Base-by-base conservation (phyloP, 805 yeast genomes). In the Phaffomyces antillensis region DNA sequence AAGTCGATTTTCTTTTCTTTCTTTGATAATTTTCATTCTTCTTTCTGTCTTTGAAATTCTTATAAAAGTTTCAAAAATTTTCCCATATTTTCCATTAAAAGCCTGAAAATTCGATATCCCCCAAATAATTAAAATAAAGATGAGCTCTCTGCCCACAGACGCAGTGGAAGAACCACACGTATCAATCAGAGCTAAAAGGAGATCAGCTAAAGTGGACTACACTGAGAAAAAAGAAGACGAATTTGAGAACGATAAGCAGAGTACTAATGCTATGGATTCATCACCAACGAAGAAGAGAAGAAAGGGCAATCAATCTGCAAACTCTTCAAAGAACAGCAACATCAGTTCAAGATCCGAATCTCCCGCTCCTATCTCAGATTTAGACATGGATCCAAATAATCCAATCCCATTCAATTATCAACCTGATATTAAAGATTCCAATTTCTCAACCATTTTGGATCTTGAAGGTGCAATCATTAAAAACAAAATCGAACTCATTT, bases 391-490 rank as follows among this genome's bases (percentile, higher is more conserved):
- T 12, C 5, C 20, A 2, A 40, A 32, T 20, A 25, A 25, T 31
- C 24, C 40, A 4, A 47, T 54, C 40, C 58, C 61, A 11, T 17
- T 50, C 42, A 59, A 60, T 45, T 52, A 47, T 42, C 61, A 58
- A 43, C 63, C 62, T 4, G 39, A 41, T 8, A 26, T 48, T 12
- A 42, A 40, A 12, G 37, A 42, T 4, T 37, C 43, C 16, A 32
- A 36, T 12, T 69, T 69, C 48, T 65, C 75, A 1, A 58, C 60
- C 38, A 55, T 67, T 6, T 52, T 67, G 40, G 67, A 72, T 40
- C 54, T 71, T 13, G 63, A 58, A 16, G 71, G 64, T 20, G 73
- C 77, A 4, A 43, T 52, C 23, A 58, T 72, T 13, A 57, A 60
- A 38, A 47, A 56, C 43, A 49, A 52, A 17, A 36, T 51, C 1